Conservation (phyloP, 352 stramenopile species). For the Globisporangium emineosum region DNA sequence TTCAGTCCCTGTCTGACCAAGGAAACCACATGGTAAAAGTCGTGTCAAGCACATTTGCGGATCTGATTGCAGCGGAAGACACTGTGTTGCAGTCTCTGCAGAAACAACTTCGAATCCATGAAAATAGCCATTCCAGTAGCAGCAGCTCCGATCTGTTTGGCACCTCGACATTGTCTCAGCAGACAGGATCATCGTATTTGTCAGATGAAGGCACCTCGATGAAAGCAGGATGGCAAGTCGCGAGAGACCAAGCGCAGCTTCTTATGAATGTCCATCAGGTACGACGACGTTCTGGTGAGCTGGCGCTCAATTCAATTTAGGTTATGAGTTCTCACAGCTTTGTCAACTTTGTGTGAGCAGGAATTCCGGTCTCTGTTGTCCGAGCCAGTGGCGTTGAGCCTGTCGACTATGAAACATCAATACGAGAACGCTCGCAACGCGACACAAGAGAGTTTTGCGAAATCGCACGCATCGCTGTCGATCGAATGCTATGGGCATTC, state of each 20-base stretch:
- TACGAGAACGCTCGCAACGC: constrained; percentile 55
- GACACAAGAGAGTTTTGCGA: constrained; percentile 69
- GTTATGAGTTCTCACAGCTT: neutral
- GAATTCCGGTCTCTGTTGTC: constrained; percentile 77
- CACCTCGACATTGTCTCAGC: constrained; percentile 20
- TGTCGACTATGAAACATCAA: constrained; percentile 77
- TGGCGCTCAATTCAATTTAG: neutral
- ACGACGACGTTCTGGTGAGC: constrained; percentile 3
- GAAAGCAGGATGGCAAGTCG: constrained; percentile 49
- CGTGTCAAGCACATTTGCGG: constrained; percentile 47
- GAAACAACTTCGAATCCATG: constrained; percentile 53
- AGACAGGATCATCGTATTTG: constrained; percentile 16
- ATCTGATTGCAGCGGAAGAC: constrained; percentile 59
- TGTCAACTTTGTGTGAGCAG: constrained; percentile 18
- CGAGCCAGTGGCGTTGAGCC: constrained; percentile 66
- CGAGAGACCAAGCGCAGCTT: constrained; percentile 59
- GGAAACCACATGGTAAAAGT: constrained; percentile 54
- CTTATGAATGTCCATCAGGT: constrained; percentile 62
- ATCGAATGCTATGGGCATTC: constrained; percentile 39
- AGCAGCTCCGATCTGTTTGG: constrained; percentile 40
- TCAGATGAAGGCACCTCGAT: constrained; percentile 53
- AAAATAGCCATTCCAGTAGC: constrained; percentile 23
- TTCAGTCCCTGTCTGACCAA: constrained; percentile 66
- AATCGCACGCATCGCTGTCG: constrained; percentile 41
- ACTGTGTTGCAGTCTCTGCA: constrained; percentile 48